Evolutionary conservation across 768 basidiomycete genomes (phyloP), one percentile per base, ranked within the genome.

Genomic region (Lactarius quietus): DNA sequence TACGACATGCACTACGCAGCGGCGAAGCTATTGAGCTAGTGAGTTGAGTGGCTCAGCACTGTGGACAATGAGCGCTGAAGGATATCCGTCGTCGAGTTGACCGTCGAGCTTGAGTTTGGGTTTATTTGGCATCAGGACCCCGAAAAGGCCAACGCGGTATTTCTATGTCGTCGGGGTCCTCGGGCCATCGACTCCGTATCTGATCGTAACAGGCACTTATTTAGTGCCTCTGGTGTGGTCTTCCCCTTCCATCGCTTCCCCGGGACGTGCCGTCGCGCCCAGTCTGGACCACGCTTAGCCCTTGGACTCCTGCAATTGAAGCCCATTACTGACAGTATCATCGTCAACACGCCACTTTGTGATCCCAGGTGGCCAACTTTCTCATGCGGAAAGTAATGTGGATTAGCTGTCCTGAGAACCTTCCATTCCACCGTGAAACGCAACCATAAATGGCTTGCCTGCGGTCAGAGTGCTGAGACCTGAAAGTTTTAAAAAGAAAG

Each of bases 71-170:
- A 68, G 64, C 64, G 41, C 59, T 51, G 20, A 39, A 51, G 38
- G 62, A 65, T 67, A 41, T 65, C 60, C 58, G 68, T 65, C 64
- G 67, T 65, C 67, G 69, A 45, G 63, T 69, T 63, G 60, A 38
- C 59, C 69, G 67, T 65, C 61, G 69, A 63, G 68, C 63, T 59
- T 62, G 69, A 57, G 58, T 70, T 70, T 69, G 64, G 29, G n/a
- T n/a, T 17, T 70, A 20, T 70, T 70, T 70, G 68, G 67, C 18
- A 15, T 3, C 23, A 17, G 53, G 58, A 60, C 62, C 63, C 59
- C 67, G 59, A 58, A 57, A 55, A 51, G 31, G 55, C 36, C 43
- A 26, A 43, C 55, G 15, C 29, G 20, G 18, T 41, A 26, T 60
- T 56, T 57, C 58, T 2, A 15, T 23, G 20, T 60, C 62, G 39